Evolutionary conservation across 495 filamentous ascomycete species (phyloP).

Genomic region (Hamigera avellanea): DNA sequence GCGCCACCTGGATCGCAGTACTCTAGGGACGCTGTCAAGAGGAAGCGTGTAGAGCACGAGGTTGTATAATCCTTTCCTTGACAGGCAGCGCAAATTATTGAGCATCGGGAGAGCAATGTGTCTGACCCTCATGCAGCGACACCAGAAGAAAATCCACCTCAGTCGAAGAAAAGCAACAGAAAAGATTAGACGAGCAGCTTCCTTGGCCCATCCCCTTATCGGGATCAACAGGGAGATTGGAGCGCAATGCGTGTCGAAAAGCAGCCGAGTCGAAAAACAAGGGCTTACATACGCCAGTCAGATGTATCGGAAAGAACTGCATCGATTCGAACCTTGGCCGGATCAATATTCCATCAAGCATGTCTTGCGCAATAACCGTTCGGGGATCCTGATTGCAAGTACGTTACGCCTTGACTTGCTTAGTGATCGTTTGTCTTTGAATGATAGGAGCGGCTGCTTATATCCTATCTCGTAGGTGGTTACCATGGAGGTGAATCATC

Average conservation of each 20-base stretch:
- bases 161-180: constrained; percentile 19
- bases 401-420: constrained; percentile 3
- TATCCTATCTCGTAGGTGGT: constrained; percentile 15
- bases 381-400: constrained; percentile 29
- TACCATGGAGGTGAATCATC: constrained; percentile 20
- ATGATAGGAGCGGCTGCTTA: not conserved
- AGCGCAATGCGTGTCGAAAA: constrained; percentile 3
- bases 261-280: constrained; percentile 13
- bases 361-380: constrained; percentile 22
- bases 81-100: not conserved
- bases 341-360: constrained; percentile 21
- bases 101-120: not conserved
- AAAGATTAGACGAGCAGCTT: constrained; percentile 19
- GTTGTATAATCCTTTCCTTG: constrained; percentile 6
- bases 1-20: constrained; percentile 33
- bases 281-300: constrained; percentile 23
- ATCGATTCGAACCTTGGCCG: constrained; percentile 24
- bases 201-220: constrained; percentile 17
- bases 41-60: constrained; percentile 24
- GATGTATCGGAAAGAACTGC: constrained; percentile 17
- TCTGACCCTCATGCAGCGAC: constrained; percentile 11
- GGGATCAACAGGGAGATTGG: constrained; percentile 19
- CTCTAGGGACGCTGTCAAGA: constrained; percentile 33
- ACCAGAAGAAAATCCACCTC: constrained; percentile 15
- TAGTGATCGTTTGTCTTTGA: not conserved